Conservation (phyloP, 257 asterid species). For the Petunia secreta region DNA sequence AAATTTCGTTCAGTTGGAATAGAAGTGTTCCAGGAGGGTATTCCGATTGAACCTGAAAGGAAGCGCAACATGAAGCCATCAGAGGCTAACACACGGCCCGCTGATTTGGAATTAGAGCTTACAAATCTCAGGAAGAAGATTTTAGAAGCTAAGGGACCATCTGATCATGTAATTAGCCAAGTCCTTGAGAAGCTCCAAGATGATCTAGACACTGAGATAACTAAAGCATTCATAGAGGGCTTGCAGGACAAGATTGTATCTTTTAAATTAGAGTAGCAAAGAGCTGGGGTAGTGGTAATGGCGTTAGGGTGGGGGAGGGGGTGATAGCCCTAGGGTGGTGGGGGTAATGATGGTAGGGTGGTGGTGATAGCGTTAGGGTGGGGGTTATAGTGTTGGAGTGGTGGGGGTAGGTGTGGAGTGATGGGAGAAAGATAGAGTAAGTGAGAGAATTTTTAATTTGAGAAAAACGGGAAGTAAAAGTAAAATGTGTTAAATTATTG, state of each 20-base stretch:
- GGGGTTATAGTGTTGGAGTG: no score
- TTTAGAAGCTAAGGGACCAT: constrained; percentile 50
- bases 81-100: constrained; percentile 39
- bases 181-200: constrained; percentile 57
- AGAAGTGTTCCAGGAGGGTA: constrained; percentile 58
- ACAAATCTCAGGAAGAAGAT: constrained; percentile 60
- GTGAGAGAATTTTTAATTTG: no score
- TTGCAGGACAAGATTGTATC: constrained; percentile 54
- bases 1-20: constrained; percentile 72
- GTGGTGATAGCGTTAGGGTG: no score
- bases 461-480: no score
- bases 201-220: constrained; percentile 59
- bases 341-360: no score
- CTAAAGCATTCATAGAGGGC: constrained; percentile 72
- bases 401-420: no score
- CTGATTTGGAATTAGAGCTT: constrained; percentile 62
- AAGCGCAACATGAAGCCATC: constrained; percentile 63
- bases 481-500: no score
- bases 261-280: constrained; percentile 52
- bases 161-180: constrained; percentile 43
- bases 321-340: no score
- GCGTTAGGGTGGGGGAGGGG: no score
- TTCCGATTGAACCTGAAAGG: constrained; percentile 62
- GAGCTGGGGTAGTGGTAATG: neutral
- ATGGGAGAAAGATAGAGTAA: no score